phyloP scores from a whole-genome alignment of 306 rosid species.

The Medicago lupulina region DNA sequence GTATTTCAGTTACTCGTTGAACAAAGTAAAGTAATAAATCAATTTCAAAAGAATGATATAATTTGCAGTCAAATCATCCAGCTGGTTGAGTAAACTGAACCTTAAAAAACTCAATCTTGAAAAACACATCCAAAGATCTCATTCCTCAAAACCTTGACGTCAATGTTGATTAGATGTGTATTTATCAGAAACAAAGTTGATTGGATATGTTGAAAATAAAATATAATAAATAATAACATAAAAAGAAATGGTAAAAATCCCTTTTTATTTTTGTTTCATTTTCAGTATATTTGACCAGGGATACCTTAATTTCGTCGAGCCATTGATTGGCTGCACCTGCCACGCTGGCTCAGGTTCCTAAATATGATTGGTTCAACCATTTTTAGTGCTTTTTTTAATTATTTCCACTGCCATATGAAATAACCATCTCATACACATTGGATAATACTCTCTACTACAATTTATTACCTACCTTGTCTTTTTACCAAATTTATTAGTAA shows the following conservation, averaged over 20 bases:
- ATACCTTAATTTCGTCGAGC: conserved; percentile 93
- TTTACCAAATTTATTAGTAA: background rate
- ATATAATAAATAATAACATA: background rate
- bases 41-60: background rate
- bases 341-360: conserved; percentile 60
- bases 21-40: background rate
- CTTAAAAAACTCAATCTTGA: conserved; percentile 50
- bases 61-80: conserved; percentile 47
- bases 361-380: conserved; percentile 62
- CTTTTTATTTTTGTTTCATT: background rate
- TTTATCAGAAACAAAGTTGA: conserved; percentile 12
- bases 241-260: background rate
- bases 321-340: conserved; percentile 71
- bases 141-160: background rate
- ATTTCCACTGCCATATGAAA: conserved; percentile 16
- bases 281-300: conserved; percentile 21
- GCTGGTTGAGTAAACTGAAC: conserved; percentile 43
- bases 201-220: conserved; percentile 40
- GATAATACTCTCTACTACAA: conserved; percentile 45
- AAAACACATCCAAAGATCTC: conserved; percentile 28
- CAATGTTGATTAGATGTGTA: background rate
- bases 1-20: background rate
- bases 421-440: conserved; percentile 45
- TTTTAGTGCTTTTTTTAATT: conserved; percentile 28
- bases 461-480: conserved; percentile 47